These are phyloP conservation scores for Populus davidiana DNA, from an alignment of 345 rosid species.

Conservation along the genomic window DNA sequence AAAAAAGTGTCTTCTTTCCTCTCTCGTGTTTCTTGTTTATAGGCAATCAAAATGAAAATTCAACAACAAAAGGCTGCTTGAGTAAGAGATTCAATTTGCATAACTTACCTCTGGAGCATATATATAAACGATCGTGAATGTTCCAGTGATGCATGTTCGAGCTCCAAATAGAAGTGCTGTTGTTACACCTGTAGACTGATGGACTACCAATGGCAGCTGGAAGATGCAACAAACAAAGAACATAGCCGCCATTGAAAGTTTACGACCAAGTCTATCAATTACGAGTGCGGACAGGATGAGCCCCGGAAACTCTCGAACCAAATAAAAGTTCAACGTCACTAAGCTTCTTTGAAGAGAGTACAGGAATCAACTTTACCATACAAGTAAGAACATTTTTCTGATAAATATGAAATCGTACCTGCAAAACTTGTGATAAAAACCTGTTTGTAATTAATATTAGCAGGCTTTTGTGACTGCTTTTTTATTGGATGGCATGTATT, in stretches of 20 bases:
- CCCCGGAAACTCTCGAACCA: slow-evolving; percentile 52
- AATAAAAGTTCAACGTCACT: slow-evolving; percentile 6
- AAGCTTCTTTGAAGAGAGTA: neutral
- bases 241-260: slow-evolving; percentile 72
- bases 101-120: slow-evolving; percentile 83
- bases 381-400: neutral
- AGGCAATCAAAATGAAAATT: slow-evolving; percentile 1
- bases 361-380: neutral
- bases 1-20: too few species aligned
- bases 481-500: slow-evolving; percentile 36
- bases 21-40: neutral
- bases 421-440: slow-evolving; percentile 87
- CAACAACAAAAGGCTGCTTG: neutral
- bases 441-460: slow-evolving; percentile 54
- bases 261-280: slow-evolving; percentile 82
- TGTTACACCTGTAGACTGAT: slow-evolving; percentile 57
- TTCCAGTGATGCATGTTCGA: slow-evolving; percentile 77
- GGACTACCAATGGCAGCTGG: slow-evolving; percentile 71
- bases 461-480: slow-evolving; percentile 26
- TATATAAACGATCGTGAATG: slow-evolving; percentile 67
- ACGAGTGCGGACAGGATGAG: slow-evolving; percentile 65
- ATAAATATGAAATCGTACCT: slow-evolving; percentile 35
- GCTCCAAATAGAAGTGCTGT: slow-evolving; percentile 72
- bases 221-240: slow-evolving; percentile 65
- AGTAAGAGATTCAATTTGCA: neutral